phyloP scores from a whole-genome alignment of 2,329 filamentous ascomycete genomes.

The Furcasterigmium sp. region DNA sequence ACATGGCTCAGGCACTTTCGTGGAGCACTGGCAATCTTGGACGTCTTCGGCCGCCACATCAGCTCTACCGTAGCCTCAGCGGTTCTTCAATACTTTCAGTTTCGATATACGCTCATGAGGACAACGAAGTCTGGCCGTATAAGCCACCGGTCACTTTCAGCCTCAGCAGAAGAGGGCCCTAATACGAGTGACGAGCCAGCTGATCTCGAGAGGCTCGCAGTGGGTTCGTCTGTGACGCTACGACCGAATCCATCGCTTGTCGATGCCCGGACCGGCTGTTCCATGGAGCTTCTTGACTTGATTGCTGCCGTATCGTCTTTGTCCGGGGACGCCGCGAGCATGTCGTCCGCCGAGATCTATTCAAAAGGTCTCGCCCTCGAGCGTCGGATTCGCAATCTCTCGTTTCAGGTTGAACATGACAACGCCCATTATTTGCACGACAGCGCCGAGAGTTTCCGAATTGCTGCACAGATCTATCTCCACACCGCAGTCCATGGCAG shows the following conservation, averaged over 20 bases:
- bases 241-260: not conserved
- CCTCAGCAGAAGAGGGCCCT: no score
- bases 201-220: not conserved
- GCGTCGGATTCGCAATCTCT: not conserved
- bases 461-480: slow-evolving; percentile 4
- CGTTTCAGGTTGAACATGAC: not conserved
- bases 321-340: not conserved
- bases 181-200: not conserved
- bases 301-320: not conserved
- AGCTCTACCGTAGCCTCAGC: slow-evolving; percentile 1
- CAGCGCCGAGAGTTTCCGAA: slow-evolving; percentile 5
- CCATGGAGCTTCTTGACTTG: not conserved
- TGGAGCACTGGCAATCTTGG: not conserved
- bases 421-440: slow-evolving; percentile 1
- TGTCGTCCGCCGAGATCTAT: no score
- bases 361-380: not conserved
- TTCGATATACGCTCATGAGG: slow-evolving; percentile 4
- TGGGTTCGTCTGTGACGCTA: not conserved
- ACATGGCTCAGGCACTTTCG: slow-evolving; percentile 4
- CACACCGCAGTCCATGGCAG: not conserved
- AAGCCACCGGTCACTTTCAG: no score
- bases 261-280: slow-evolving; percentile 2
- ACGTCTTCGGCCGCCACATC: not conserved
- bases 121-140: not conserved
- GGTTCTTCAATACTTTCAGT: slow-evolving; percentile 4